A percentile compares a stretch with the other conserved stretches of the same genome.
Conservation (phyloP, 768 basidiomycete genomes). For the Auricularia cornea region DNA sequence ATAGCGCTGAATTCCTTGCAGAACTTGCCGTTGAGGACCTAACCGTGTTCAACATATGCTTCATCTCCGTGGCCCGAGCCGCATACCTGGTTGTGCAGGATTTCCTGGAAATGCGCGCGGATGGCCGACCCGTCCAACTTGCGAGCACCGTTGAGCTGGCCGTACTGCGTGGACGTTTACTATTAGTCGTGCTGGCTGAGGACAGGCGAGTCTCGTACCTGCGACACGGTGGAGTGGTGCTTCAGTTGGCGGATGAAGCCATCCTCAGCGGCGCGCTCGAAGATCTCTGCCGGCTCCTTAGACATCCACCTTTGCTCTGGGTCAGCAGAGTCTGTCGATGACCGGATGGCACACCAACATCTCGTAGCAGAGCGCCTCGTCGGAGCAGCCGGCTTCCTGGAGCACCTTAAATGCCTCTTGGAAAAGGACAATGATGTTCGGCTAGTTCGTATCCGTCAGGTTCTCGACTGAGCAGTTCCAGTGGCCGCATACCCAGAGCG, state of each 20-base stretch:
- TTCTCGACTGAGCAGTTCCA: no score
- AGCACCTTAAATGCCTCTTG: conserved; percentile 55
- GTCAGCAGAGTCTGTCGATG: background rate
- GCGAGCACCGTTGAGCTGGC: conserved; percentile 50
- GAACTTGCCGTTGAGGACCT: conserved; percentile 50
- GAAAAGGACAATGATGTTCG: conserved; percentile 57
- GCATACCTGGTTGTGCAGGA: conserved; percentile 45
- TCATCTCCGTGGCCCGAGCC: background rate
- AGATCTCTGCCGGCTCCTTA: conserved; percentile 61
- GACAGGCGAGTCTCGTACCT: conserved; percentile 12
- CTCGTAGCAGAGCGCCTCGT: conserved; percentile 59
- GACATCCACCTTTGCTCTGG: conserved; percentile 54
- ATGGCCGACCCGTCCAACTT: conserved; percentile 42
- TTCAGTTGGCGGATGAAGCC: conserved; percentile 55
- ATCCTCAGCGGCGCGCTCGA: conserved; percentile 58
- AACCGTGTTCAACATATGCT: conserved; percentile 21
- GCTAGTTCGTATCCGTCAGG: conserved; percentile 18
- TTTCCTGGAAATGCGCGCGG: conserved; percentile 48
- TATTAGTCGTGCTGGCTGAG: background rate
- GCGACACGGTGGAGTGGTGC: conserved; percentile 53
- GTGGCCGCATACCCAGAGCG: conserved; percentile 31
- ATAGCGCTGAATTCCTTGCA: conserved; percentile 45
- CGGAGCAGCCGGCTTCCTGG: conserved; percentile 56
- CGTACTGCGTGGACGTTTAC: conserved; percentile 23
- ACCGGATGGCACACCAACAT: conserved; percentile 33